Conservation (phyloP, 306 rosid species). For the Fragaria nilgerrensis region DNA sequence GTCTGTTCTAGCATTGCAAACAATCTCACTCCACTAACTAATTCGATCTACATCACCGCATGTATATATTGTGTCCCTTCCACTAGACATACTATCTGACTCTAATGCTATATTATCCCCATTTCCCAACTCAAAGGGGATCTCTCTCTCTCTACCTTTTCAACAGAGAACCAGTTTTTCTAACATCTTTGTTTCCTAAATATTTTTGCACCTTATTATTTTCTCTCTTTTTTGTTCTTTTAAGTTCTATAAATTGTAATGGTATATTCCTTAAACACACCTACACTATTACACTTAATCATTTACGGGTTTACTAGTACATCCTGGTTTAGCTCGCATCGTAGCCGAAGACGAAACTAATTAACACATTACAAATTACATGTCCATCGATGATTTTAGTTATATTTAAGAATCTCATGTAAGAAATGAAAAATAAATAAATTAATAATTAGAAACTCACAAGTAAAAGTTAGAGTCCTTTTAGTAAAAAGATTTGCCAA, state of each 20-base stretch:
- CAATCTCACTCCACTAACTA: constrained; percentile 21
- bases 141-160: not conserved
- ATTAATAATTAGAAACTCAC: not conserved
- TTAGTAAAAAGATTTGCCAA: not conserved
- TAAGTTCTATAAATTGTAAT: too few species aligned
- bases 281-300: too few species aligned
- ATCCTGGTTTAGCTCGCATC: too few species aligned
- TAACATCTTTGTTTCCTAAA: not conserved
- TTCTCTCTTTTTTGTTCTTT: not conserved
- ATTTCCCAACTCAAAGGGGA: constrained; percentile 1
- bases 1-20: constrained; percentile 28
- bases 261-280: not conserved
- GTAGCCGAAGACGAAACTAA: too few species aligned
- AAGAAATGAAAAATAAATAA: too few species aligned
- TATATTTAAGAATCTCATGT: too few species aligned
- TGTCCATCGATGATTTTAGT: too few species aligned
- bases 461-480: not conserved
- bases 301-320: too few species aligned
- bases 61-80: constrained; percentile 14
- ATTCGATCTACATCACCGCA: constrained; percentile 9
- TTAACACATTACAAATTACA: too few species aligned
- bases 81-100: constrained; percentile 17
- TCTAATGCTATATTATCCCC: constrained; percentile 7
- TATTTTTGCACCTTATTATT: not conserved
- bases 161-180: not conserved